A percentile compares a stretch with the other conserved stretches of the same genome.
phyloP scores from a whole-genome alignment of 2,329 filamentous ascomycete species.

The Tolypocladium ovalisporum region DNA sequence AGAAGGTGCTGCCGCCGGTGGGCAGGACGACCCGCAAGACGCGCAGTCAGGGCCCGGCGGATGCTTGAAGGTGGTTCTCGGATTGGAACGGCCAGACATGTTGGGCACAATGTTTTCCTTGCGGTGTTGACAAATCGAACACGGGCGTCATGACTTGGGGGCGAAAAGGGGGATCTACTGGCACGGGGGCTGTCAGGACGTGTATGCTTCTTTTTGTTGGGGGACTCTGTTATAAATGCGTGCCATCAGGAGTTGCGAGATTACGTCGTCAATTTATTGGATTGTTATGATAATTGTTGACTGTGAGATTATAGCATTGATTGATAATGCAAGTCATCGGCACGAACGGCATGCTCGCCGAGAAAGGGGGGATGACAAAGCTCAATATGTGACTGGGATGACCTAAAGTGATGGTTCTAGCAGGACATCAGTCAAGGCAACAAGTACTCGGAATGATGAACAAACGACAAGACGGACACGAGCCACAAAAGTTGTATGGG shows the following conservation, averaged over 20 bases:
- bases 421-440: too few species aligned
- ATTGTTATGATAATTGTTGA: neutral
- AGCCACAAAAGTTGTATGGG: too few species aligned
- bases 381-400: too few species aligned
- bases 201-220: neutral
- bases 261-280: neutral
- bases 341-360: too few species aligned
- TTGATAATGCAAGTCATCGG: too few species aligned
- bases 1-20: slow-evolving; percentile 19
- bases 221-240: neutral
- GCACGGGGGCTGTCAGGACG: neutral
- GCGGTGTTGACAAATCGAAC: neutral
- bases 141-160: neutral
- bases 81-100: neutral
- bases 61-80: slow-evolving; percentile 6
- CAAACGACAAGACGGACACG: too few species aligned
- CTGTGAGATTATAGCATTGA: neutral
- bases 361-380: too few species aligned
- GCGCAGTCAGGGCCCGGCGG: slow-evolving; percentile 28
- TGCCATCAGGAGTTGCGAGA: neutral
- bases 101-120: neutral
- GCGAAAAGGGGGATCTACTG: neutral
- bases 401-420: too few species aligned
- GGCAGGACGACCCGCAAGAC: slow-evolving; percentile 30
- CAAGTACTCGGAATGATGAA: too few species aligned